Base-by-base conservation (phyloP, 2,329 filamentous ascomycete species). In the Phyllosticta citribraziliensis region DNA sequence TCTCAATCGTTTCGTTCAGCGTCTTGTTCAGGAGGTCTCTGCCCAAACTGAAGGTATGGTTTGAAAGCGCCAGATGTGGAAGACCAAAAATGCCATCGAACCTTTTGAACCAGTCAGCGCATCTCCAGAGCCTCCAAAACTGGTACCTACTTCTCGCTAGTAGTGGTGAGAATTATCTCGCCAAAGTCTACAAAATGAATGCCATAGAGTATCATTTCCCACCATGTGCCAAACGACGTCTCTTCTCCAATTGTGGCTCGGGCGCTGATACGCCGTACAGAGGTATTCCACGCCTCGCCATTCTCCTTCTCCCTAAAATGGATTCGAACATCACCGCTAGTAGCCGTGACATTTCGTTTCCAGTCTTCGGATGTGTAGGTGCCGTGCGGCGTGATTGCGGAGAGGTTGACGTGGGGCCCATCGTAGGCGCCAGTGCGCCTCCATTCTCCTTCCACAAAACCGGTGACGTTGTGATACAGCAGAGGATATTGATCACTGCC, bases 51-150 rank as follows among this genome's bases (percentile, higher is more conserved):
- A 83, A 87, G 2, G 78, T 76, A 61, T 78, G 75, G 22, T 76
- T 69, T 5, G 80, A 82, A 17, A 89, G 82, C 0, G 88, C 80
- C 57, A 99, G 81, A 73, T 97, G 91, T 25, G 94, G 92, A 55
- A 97, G 77, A 2, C 87, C 88, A 72, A 96, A 96, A 61, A 97
- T 87, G 52, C 94, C 92, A n/a, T 88, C 85, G 69, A 94, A 82
- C 52, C 74, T 74, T 55, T 10, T 25, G 30, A n/a, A n/a, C 20
- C 33, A 11, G 25, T 56, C 25, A 58, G 51, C 53, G 12, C 17
- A 19, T 40, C 35, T 10, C 50, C 2, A n/a, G 24, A 40, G 35
- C 47, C 35, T 33, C 19, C 56, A n/a, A 27, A 40, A 25, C 17
- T 25, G 24, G 35, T 17, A 61, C 69, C 62, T 64, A 94, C 77